Evolutionary conservation across 1,284 basidiomycete genomes (phyloP).

Genomic region (Sporisorium scitamineum): DNA sequence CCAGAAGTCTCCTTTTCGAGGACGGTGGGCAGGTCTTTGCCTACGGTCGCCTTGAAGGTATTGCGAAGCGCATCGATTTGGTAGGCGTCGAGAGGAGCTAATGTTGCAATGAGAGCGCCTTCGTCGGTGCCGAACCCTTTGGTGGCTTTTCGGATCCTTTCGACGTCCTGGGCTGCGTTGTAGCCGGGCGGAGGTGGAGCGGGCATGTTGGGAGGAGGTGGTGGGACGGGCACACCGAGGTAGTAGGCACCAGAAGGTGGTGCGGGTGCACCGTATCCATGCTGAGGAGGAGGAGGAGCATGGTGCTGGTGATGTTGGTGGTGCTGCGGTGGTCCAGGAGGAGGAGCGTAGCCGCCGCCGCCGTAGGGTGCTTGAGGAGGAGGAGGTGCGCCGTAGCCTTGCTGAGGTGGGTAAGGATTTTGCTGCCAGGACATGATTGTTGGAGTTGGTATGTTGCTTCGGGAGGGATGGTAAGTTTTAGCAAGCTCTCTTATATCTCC

Average conservation of each 20-base stretch:
- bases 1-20: slow-evolving; percentile 68
- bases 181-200: slow-evolving; percentile 59
- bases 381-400: slow-evolving; percentile 49
- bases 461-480: neutral
- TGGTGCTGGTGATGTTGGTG: slow-evolving; percentile 23
- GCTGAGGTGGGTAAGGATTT: slow-evolving; percentile 44
- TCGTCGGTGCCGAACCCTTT: slow-evolving; percentile 68
- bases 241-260: slow-evolving; percentile 48
- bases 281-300: slow-evolving; percentile 30
- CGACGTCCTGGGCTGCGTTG: slow-evolving; percentile 60
- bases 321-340: slow-evolving; percentile 33
- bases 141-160: slow-evolving; percentile 65
- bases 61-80: slow-evolving; percentile 59
- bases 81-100: slow-evolving; percentile 62
- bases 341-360: slow-evolving; percentile 33
- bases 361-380: slow-evolving; percentile 32
- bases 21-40: slow-evolving; percentile 61
- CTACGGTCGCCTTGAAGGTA: slow-evolving; percentile 62
- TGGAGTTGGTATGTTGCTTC: neutral
- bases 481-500: slow-evolving; percentile 2
- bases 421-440: slow-evolving; percentile 51
- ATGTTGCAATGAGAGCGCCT: slow-evolving; percentile 51
- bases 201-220: slow-evolving; percentile 59
- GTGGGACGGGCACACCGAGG: slow-evolving; percentile 59
- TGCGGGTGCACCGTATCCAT: slow-evolving; percentile 50